Evolutionary conservation across 805 yeast species (phyloP), one percentile per base, ranked within the genome.

Genomic region (Zygotorulaspora danielsina): DNA sequence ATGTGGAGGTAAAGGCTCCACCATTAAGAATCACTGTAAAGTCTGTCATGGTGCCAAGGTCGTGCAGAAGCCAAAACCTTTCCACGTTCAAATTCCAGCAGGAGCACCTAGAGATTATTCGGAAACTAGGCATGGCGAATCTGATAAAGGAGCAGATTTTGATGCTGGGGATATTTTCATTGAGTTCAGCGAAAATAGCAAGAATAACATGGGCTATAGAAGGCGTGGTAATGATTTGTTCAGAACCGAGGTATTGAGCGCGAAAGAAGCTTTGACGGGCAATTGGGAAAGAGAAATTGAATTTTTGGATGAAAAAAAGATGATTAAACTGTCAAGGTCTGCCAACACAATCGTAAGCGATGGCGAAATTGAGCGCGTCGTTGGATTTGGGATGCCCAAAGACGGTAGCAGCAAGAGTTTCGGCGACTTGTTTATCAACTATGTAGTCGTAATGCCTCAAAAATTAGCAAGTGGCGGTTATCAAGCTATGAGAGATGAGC

Each of bases 361-460:
- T 53, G 94, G 94, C 2, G 84, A 86, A 49, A 69, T 83, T 6
- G 96, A 93, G 59, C 61, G 71, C 2, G 49, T 90, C 22, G 65
- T 70, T 45, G 88, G 84, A 5, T 80, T 75, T 52, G 98, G 98
- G 17, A 87, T 93, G 97, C 97, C 97, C 2, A 41, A 34, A 11
- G 24, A 20, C 6, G 21, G 28, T 11, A 39, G 43, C 1, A 49
- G 54, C 17, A 71, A 65, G 28, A 70, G 70, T 26, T 66, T 66
- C 16, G 79, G 84, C 49, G 76, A 77, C 51, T 57, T 76, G 46
- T 69, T 61, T 50, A 63, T 77, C 12, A 75, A 76, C 24, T 76
- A 75, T 49, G 59, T 58, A 12, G 69, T 77, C 6, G 50, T 77
- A 4, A 61, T 58, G 36, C 80, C 81, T 12, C 39, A 42, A 15